Base-by-base conservation (phyloP, 306 rosid species). In the Biancaea sappan region DNA sequence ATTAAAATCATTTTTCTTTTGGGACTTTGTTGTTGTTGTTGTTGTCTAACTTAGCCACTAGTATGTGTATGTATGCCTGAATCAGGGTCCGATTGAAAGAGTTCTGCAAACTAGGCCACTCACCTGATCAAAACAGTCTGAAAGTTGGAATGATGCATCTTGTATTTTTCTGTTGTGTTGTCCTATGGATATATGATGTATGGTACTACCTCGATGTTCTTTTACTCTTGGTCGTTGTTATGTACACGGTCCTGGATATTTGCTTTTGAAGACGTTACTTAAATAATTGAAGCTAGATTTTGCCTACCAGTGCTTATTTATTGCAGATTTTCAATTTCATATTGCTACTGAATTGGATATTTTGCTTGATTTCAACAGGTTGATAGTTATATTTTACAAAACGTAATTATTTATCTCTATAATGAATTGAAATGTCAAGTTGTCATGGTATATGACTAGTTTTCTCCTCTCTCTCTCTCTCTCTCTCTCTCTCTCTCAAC, bases 131-230 rank as follows among this genome's bases (percentile, higher is more conserved):
- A 44, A 21, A 58, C 26, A 35, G 26, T 19, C 61, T 68, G 47
- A 26, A 71, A 60, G 64, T 58, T 77, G 74, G 53, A 50, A 64
- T 63, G 75, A 64, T 69, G 78, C 35, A 68, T 74, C 68, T 59
- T 79, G 76, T 72, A 60, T 13, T 59, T 38, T 64, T 74, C 22
- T 71, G 79, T 74, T 79, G 77, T 81, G 77, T 72, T 72, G 48
- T 69, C 56, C 44, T 8, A 8, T 60, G 44, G 29, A 35, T 61
- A 32, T 73, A 28, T 26, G 32, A 32, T 69, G 37, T 34, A 28
- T 1, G 73, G 25, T 24, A 25, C 51, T 52, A 41, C 48, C 37
- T 71, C 31, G 28, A 46, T 64, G 65, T 38, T 41, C 18, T 65
- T 37, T 21, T 5, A 24, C 67, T 70, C 67, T 72, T 41, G 76